These are phyloP conservation scores for Hippophae tibetana DNA, from an alignment of 306 rosid species.

Conservation along the genomic window DNA sequence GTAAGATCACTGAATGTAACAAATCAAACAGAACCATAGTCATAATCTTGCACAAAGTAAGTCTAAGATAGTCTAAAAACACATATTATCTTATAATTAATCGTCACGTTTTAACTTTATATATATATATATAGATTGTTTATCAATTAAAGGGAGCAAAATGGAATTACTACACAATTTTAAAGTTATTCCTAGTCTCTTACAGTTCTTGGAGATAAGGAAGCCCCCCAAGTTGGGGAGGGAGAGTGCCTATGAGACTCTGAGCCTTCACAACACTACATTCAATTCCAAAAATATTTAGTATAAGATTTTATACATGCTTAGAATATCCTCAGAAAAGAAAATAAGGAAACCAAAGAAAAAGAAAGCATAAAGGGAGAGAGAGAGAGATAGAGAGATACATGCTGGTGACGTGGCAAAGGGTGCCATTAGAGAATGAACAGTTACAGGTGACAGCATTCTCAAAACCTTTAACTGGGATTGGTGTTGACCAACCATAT, in stretches of 20 bases:
- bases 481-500: conserved; percentile 27
- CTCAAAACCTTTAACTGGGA: conserved; percentile 6
- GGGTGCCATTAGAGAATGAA: conserved; percentile 16
- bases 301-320: too few species aligned
- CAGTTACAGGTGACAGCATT: conserved; percentile 42
- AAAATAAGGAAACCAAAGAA: too few species aligned
- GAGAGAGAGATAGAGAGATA: conserved; percentile 10
- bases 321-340: not conserved
- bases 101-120: not conserved
- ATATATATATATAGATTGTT: not conserved
- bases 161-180: not conserved
- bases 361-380: not conserved
- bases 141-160: not conserved
- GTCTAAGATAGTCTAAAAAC: too few species aligned
- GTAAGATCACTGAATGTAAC: conserved; percentile 38
- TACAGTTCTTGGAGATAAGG: conserved; percentile 48
- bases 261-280: conserved; percentile 38
- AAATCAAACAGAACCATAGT: not conserved
- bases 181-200: conserved; percentile 1
- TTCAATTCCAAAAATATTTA: not conserved
- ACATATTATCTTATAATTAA: too few species aligned
- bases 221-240: conserved; percentile 31
- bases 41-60: too few species aligned
- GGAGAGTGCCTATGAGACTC: conserved; percentile 48
- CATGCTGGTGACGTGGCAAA: conserved; percentile 61